Evolutionary conservation across 306 rosid species (phyloP).

Genomic region (Corylus americana): DNA sequence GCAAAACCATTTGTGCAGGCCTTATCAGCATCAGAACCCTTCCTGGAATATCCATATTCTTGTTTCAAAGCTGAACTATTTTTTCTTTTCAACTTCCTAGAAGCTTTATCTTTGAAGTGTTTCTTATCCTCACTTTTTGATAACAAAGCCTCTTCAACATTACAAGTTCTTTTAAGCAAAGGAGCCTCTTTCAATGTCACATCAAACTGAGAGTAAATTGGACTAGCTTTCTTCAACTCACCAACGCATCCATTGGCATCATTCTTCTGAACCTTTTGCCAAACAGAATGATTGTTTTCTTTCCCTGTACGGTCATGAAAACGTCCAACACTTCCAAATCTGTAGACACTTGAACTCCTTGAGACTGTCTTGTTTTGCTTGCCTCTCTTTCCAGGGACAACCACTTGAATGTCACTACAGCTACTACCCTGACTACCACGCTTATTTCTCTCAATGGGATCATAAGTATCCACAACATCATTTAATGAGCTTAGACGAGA

Average conservation of each 20-base stretch:
- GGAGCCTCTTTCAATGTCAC: conserved; percentile 41
- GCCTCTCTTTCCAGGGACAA: conserved; percentile 42
- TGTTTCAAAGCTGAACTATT: conserved; percentile 35
- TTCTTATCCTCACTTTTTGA: conserved; percentile 43
- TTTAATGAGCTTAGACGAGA: conserved; percentile 28
- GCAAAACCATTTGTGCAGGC: conserved; percentile 39
- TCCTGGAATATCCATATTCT: conserved; percentile 49
- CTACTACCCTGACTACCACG: conserved; percentile 36
- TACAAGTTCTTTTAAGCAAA: conserved; percentile 34
- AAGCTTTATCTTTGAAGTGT: conserved; percentile 41
- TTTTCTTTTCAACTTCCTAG: conserved; percentile 56
- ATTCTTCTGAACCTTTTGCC: conserved; percentile 84
- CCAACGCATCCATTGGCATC: conserved; percentile 35
- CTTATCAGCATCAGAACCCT: conserved; percentile 40
- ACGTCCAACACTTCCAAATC: conserved; percentile 42
- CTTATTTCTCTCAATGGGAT: conserved; percentile 40
- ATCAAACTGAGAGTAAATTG: conserved; percentile 36
- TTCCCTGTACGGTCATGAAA: conserved; percentile 54
- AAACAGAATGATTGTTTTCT: conserved; percentile 67
- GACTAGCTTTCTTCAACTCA: conserved; percentile 49
- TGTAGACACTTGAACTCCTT: conserved; percentile 45
- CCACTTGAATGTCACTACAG: conserved; percentile 26
- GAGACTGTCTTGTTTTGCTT: conserved; percentile 48
- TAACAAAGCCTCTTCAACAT: conserved; percentile 31
- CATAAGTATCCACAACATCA: conserved; percentile 26